Percentiles rank a stretch among this genome's conserved stretches.
phyloP scores from a whole-genome alignment of 2,329 filamentous ascomycete species.

The Leptographium galeiforme region DNA sequence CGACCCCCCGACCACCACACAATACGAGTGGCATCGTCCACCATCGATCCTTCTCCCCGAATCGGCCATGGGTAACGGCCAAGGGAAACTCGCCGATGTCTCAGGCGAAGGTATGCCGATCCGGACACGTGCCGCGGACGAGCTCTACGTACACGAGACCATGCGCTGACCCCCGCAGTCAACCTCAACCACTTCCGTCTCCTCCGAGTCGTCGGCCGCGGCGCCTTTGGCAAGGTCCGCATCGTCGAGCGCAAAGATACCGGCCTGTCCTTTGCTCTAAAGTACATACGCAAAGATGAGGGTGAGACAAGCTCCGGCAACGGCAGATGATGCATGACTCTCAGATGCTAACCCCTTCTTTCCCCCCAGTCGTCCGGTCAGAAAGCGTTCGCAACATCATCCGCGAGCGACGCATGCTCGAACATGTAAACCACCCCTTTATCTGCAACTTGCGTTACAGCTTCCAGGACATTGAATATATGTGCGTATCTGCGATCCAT shows the following conservation, averaged over 20 bases:
- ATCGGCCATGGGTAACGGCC: conserved; percentile 72
- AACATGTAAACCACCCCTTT: conserved; percentile 95
- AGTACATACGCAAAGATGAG: conserved; percentile 99
- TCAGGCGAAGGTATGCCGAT: conserved; percentile 86
- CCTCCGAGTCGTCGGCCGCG: conserved; percentile 88
- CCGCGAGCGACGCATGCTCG: conserved; percentile 91
- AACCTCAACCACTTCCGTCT: conserved; percentile 96
- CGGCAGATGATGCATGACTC: no score
- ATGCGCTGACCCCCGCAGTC: conserved; percentile 37
- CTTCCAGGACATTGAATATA: conserved; percentile 98
- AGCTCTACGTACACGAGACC: no score
- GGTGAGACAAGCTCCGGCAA: no score
- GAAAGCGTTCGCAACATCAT: conserved; percentile 98
- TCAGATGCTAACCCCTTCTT: no score
- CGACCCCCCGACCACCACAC: no score
- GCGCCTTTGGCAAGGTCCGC: conserved; percentile 95
- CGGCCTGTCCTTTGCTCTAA: conserved; percentile 82
- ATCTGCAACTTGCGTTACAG: conserved; percentile 97
- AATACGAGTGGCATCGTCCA: background rate
- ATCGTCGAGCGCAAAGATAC: conserved; percentile 98
- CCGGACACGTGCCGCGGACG: background rate
- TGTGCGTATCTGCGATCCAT: no score
- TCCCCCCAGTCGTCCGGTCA: conserved; percentile 73
- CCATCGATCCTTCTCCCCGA: background rate
- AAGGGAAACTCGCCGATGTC: conserved; percentile 84